Evolutionary conservation across 495 filamentous ascomycete genomes (phyloP).

Genomic region (Podospora appendiculata): DNA sequence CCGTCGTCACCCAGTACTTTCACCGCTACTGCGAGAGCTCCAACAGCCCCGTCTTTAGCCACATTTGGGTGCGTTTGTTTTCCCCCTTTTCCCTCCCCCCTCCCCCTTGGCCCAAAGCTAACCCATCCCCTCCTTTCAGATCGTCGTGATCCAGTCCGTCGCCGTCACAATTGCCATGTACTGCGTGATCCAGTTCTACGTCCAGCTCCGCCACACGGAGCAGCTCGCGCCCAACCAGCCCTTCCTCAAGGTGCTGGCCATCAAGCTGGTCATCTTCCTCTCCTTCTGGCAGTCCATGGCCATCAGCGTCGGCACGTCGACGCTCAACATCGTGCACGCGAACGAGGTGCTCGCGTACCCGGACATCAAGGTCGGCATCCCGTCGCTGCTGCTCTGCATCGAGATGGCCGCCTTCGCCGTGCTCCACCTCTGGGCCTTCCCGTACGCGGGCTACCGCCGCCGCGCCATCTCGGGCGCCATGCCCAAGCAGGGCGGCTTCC

Average conservation of each 20-base stretch:
- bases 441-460: slow-evolving; percentile 38
- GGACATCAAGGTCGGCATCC: slow-evolving; percentile 77
- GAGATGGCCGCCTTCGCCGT: slow-evolving; percentile 82
- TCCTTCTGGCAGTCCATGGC: slow-evolving; percentile 84
- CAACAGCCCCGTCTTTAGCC: slow-evolving; percentile 67
- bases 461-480: slow-evolving; percentile 24
- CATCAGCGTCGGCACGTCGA: slow-evolving; percentile 62
- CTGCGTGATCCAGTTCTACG: slow-evolving; percentile 83
- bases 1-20: slow-evolving; percentile 62
- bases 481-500: slow-evolving; percentile 55
- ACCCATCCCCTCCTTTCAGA: slow-evolving; percentile 30
- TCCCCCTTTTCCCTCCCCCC: no score
- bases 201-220: slow-evolving; percentile 51
- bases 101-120: background rate
- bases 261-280: slow-evolving; percentile 91
- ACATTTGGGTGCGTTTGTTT: slow-evolving; percentile 60
- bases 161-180: slow-evolving; percentile 88
- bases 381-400: slow-evolving; percentile 68
- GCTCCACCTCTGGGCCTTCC: slow-evolving; percentile 78
- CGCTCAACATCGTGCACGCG: slow-evolving; percentile 51
- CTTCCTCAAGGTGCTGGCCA: slow-evolving; percentile 77
- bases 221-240: slow-evolving; percentile 64
- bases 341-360: slow-evolving; percentile 54
- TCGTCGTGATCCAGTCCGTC: slow-evolving; percentile 58
- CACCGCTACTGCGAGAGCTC: slow-evolving; percentile 73